Base-by-base conservation (phyloP, 2,329 filamentous ascomycete genomes). In the Cladosporium sp. region DNA sequence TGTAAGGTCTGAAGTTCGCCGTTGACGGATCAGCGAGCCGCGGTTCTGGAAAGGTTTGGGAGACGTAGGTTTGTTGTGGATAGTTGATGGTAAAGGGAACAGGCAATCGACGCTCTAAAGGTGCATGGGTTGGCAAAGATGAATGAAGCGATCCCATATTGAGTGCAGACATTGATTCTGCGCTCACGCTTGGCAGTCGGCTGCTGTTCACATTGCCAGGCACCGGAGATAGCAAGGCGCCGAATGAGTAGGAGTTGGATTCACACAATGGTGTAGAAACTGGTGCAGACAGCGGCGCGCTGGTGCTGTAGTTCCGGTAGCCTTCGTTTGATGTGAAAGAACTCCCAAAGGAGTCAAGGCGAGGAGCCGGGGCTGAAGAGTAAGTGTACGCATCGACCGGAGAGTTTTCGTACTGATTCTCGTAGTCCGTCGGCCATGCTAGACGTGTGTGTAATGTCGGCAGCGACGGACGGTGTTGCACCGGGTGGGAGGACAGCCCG, bases 91-190 rank as follows among this genome's bases (percentile, higher is more conserved):
- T 55, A 51, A 61, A 60, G 5, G 41, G 35, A 7, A 35, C 32
- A 3, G 64, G 63, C 29, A 66, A 45, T n/a, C 62, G 57, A 13
- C 64, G 57, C 51, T 66, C 62, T 18, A 62, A 57, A 15, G 56
- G 59, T 4, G 61, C 59, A 35, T 63, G 61, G 7, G 55, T 53
- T 18, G 65, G 64, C 11, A 67, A 53, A 11, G 63, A 66, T 13
- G 59, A 62, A 33, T 67, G 61, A 29, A 67, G 52, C 5, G 60
- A 61, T n/a, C 54, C 58, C 63, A 67, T 66, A 52, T 62, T 63
- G 30, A 67, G 55, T 3, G 62, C 51, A n/a, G 63, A 63, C 43
- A 62, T 59, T 12, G 48, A 41, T 18, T 66, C 63, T 9, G 51
- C 50, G 8, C 60, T 58, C 15, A 58, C 61, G 46, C 53, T 63